Base-by-base conservation (phyloP, 371 early-diverging fungal genomes). In the Mortierella sp. region DNA sequence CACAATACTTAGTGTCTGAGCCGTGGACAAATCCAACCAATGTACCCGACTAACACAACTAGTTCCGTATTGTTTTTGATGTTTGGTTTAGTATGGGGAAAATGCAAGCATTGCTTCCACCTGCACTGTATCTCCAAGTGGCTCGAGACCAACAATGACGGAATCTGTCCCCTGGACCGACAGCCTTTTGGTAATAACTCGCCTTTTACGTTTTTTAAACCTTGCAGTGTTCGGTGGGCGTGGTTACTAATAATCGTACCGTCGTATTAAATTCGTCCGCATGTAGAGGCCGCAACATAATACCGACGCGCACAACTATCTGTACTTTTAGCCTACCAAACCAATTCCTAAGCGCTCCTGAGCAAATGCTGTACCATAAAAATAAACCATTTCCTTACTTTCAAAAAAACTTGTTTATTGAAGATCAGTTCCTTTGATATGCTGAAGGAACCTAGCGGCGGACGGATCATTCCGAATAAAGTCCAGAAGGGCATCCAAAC, bases 51-150 rank as follows among this genome's bases (percentile, higher is more conserved):
- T 31, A 61, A 8, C 22, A 53, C 29, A 26, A 9, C 5, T 26
- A 0, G 3, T n/a, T 26, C 9, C 10, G 11, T 69, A 29, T 34
- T 47, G 47, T 39, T n/a, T 26, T 52, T 40, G 1, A 4, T 47
- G 10, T 14, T 29, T 53, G 34, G 19, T 8, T n/a, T 53, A 81
- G 78, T 83, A 11, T 71, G 68, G 71, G 83, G 83, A 48, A 71
- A 75, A 16, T 83, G 83, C 47, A 72, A 55, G 22, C 83, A 83
- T 45, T 69, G 71, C 63, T 83, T 83, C 41, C 83, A 83, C 41
- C 50, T 83, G 53, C 83, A 83, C 43, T 83, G 83, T 48, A 83
- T 83, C 31, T 41, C 68, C n/a, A 78, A 83, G 31, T 83, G 83
- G 83, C 66, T 83, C 26, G 76, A 75, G 50, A 63, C 79, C 44